Conservation (phyloP, 2,329 filamentous ascomycete genomes). For the Coniochaeta sp. region DNA sequence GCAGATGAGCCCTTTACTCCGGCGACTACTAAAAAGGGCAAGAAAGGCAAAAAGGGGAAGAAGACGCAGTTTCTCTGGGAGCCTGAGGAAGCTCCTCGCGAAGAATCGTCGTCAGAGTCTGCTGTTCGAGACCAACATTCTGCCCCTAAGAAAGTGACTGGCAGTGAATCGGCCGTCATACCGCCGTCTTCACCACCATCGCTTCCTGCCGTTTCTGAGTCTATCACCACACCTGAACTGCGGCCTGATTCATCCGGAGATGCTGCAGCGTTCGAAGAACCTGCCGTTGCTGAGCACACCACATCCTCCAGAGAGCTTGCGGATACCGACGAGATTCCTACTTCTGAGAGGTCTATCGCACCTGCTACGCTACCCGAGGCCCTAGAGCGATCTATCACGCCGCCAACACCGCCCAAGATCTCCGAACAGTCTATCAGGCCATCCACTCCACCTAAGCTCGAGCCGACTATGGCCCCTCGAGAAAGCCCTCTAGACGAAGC, state of each 20-base stretch:
- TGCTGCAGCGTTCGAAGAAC: not conserved
- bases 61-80: conserved; percentile 16
- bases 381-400: not conserved
- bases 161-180: not conserved
- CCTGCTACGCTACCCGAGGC: not conserved
- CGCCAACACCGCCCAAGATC: not conserved
- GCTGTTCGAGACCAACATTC: not conserved
- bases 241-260: not conserved
- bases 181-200: not conserved
- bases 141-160: not conserved
- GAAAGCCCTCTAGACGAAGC: not conserved
- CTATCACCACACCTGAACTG: not conserved
- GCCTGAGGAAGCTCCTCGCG: conserved; percentile 4
- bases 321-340: not conserved
- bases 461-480: not conserved
- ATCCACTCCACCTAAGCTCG: not conserved
- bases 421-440: not conserved
- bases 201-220: not conserved
- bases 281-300: not conserved
- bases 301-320: not conserved
- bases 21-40: conserved; percentile 9
- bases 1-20: not conserved
- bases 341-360: not conserved
- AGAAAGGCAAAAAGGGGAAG: conserved; percentile 18
- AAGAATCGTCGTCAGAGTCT: not conserved